Base-by-base conservation (phyloP, 176 grass and related monocot genomes). In the Bonia amplexicaulis region DNA sequence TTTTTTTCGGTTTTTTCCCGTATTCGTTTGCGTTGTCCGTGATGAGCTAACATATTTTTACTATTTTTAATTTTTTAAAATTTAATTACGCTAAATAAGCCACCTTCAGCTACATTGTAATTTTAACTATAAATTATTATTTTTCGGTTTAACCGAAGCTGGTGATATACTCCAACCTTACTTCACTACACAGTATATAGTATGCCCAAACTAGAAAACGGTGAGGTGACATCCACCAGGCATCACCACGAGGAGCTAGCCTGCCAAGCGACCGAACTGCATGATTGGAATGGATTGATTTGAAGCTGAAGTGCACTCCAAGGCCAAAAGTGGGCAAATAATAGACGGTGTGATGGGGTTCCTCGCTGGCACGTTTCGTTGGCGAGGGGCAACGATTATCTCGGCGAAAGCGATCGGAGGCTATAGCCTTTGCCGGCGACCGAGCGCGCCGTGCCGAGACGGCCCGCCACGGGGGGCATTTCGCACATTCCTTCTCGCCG, bases 301-400 rank as follows among this genome's bases (percentile, higher is more conserved):
- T 25, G 76, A 66, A 19, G 77, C 31, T 81, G 76, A 85, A 85
- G 83, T 71, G 81, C 74, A 39, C 81, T 73, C 29, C 35, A 71
- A 78, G 79, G 6, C 35, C 69, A 55, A 15, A 45, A 44, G 59
- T 11, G 20, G 20, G 23, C 22, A 9, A 71, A 59, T 60, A 27
- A 42, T 29, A 15, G 39, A 31, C 9, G 22, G 29, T 16, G 40
- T 42, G 66, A 69, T 76, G 33, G 70, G 77, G 42, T n/a, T 66
- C 52, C 59, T 15, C 39, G 76, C 58, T 42, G 67, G 61, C 27
- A 66, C 40, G 71, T 87, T 22, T 46, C 85, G 76, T 48, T 70
- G 59, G 13, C 26, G 13, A 52, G 39, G 20, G 74, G 6, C 81
- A 68, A 73, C 25, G 75, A 84, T 84, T 55, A 53, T 1, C 61